Evolutionary conservation across 2,329 filamentous ascomycete species (phyloP).

Genomic region (Trichoderma brevicompactum): DNA sequence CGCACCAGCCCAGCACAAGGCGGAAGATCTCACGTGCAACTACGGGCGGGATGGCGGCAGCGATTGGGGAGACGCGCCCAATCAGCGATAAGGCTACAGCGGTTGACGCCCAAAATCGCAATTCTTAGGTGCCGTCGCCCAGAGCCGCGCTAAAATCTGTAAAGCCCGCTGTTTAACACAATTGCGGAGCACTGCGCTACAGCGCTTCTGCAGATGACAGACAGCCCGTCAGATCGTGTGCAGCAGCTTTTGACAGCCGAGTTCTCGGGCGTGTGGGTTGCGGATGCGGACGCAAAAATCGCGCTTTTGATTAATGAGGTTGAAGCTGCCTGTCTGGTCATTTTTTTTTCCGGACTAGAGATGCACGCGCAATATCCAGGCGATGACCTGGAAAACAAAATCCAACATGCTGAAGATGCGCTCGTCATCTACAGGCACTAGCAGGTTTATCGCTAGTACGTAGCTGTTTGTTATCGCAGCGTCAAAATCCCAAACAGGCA

Average conservation of each 20-base stretch:
- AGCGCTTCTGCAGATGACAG: constrained; percentile 19
- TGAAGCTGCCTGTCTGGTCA: too few relatives aligned
- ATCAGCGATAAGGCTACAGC: constrained; percentile 21
- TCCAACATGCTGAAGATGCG: not conserved
- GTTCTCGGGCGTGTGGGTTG: too few relatives aligned
- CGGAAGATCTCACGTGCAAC: constrained; percentile 29
- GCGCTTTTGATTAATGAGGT: too few relatives aligned
- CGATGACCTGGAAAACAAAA: not conserved
- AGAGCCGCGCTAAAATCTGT: constrained; percentile 25
- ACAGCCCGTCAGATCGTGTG: too few relatives aligned
- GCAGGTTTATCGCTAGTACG: constrained; percentile 5
- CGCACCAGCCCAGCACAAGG: not conserved
- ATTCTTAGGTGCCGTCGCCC: constrained; percentile 26
- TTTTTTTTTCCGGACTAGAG: too few relatives aligned
- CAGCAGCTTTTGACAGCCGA: not conserved
- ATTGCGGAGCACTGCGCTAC: constrained; percentile 24
- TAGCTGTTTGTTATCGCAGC: not conserved
- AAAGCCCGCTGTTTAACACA: constrained; percentile 16
- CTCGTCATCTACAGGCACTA: not conserved
- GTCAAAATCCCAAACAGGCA: constrained; percentile 20
- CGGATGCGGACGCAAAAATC: too few relatives aligned
- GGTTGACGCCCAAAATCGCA: constrained; percentile 26
- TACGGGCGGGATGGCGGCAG: constrained; percentile 29
- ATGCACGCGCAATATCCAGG: too few relatives aligned
- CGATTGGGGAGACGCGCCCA: constrained; percentile 21